phyloP scores from a whole-genome alignment of 2,329 filamentous ascomycete genomes.

The Didymella segeticola region DNA sequence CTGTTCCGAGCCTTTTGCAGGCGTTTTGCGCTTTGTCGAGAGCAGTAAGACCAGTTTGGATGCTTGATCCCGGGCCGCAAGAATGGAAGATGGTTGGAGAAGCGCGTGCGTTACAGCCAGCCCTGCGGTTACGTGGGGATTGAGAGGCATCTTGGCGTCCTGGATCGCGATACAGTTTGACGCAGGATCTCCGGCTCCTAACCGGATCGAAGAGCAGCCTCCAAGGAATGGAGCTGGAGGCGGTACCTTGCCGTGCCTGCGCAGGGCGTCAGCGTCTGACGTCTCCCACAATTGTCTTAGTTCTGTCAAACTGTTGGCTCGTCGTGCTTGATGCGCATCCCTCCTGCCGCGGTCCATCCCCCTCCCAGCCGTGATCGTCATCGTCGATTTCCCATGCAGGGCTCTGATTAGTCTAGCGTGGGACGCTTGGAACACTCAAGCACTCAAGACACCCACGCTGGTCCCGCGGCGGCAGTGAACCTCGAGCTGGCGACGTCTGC shows the following conservation, averaged over 20 bases:
- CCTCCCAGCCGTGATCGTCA: conserved; percentile 9
- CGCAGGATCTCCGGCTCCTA: conserved; percentile 3
- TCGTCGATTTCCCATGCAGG: conserved; percentile 9
- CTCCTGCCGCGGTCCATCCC: not conserved
- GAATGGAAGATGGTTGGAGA: not conserved
- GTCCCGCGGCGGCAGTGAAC: conserved; percentile 8
- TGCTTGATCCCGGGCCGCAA: not conserved
- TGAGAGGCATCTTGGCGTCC: not conserved
- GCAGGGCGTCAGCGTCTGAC: not conserved
- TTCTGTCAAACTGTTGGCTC: too few relatives aligned
- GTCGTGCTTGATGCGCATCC: not conserved
- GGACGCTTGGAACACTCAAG: conserved; percentile 5
- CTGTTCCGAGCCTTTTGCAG: not conserved
- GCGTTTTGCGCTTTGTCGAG: not conserved
- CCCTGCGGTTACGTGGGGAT: conserved; percentile 3
- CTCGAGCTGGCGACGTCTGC: conserved; percentile 6
- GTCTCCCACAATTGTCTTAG: not conserved
- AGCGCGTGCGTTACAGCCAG: not conserved
- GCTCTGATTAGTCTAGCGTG: conserved; percentile 7
- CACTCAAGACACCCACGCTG: not conserved
- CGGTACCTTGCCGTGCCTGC: not conserved
- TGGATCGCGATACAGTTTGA: conserved; percentile 12
- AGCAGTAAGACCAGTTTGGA: not conserved
- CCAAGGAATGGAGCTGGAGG: conserved; percentile 2
- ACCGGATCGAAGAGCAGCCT: not conserved